Evolutionary conservation across 1,284 basidiomycete species (phyloP).

Genomic region (Ceratobasidium sp.): DNA sequence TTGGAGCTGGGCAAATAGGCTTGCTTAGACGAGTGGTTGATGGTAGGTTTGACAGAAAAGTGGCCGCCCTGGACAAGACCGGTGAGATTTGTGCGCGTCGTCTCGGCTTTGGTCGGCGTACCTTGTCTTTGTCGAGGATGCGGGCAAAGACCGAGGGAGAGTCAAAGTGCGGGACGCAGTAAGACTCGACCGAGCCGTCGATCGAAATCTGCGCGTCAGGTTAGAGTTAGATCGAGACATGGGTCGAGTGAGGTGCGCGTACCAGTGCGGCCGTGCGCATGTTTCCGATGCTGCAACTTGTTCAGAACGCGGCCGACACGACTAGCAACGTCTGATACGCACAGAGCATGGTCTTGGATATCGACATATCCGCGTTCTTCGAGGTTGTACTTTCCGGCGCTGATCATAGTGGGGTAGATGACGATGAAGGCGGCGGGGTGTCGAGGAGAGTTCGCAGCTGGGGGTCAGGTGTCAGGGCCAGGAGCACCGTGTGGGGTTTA

Average conservation of each 20-base stretch:
- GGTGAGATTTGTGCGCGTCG: slow-evolving; percentile 9
- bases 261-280: slow-evolving; percentile 79
- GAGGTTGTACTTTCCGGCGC: slow-evolving; percentile 39
- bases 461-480: slow-evolving; percentile 25
- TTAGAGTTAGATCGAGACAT: slow-evolving; percentile 21
- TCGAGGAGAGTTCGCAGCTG: slow-evolving; percentile 23
- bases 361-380: slow-evolving; percentile 63
- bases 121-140: slow-evolving; percentile 82
- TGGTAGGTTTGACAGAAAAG: slow-evolving; percentile 78
- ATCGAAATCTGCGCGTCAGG: slow-evolving; percentile 35
- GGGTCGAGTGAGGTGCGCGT: slow-evolving; percentile 46
- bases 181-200: slow-evolving; percentile 72
- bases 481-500: slow-evolving; percentile 31
- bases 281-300: slow-evolving; percentile 64
- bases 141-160: slow-evolving; percentile 89
- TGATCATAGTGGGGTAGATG: slow-evolving; percentile 27
- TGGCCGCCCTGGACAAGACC: slow-evolving; percentile 75
- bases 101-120: slow-evolving; percentile 44
- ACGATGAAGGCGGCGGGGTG: neutral
- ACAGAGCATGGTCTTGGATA: slow-evolving; percentile 76
- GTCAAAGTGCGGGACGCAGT: slow-evolving; percentile 92
- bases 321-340: slow-evolving; percentile 48
- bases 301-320: neutral
- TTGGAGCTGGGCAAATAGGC: slow-evolving; percentile 88
- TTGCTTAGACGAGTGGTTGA: slow-evolving; percentile 76